Evolutionary conservation across 306 rosid genomes (phyloP).

Genomic region (Citrullus amarus): DNA sequence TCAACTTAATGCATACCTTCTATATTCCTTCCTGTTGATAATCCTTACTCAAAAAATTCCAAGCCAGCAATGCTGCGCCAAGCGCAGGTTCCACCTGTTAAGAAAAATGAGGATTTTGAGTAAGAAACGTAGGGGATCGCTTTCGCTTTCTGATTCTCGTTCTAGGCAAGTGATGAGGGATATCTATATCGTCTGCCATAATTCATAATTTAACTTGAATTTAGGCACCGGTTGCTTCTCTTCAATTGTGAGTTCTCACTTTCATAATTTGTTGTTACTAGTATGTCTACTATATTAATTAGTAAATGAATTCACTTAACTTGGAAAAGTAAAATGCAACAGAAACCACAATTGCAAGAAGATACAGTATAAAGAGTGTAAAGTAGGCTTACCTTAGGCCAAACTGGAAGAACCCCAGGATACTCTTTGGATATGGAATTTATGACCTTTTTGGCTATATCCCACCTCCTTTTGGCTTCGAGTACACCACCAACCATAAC

Average conservation of each 20-base stretch:
- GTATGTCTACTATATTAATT: background rate
- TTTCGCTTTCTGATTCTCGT: background rate
- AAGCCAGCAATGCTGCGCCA: slow-evolving; percentile 87
- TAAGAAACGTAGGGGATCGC: background rate
- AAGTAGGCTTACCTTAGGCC: slow-evolving; percentile 50
- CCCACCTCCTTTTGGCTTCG: slow-evolving; percentile 85
- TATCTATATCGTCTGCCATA: background rate
- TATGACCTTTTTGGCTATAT: slow-evolving; percentile 73
- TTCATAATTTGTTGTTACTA: background rate
- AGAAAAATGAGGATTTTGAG: background rate
- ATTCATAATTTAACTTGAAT: background rate
- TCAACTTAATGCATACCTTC: slow-evolving; percentile 16
- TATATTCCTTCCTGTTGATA: slow-evolving; percentile 24
- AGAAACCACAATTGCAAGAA: background rate
- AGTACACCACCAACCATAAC: slow-evolving; percentile 99
- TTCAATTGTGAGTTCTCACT: background rate
- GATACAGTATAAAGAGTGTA: background rate
- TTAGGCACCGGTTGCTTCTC: background rate
- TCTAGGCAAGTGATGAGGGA: background rate
- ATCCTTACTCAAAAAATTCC: slow-evolving; percentile 67
- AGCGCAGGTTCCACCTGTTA: slow-evolving; percentile 85
- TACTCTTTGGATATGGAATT: slow-evolving; percentile 45
- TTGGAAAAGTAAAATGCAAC: background rate
- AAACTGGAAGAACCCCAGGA: slow-evolving; percentile 51
- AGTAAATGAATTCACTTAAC: background rate